Evolutionary conservation across 371 early-diverging fungal species (phyloP), one percentile per base, ranked within the genome.

Genomic region (Apophysomyces sp.): DNA sequence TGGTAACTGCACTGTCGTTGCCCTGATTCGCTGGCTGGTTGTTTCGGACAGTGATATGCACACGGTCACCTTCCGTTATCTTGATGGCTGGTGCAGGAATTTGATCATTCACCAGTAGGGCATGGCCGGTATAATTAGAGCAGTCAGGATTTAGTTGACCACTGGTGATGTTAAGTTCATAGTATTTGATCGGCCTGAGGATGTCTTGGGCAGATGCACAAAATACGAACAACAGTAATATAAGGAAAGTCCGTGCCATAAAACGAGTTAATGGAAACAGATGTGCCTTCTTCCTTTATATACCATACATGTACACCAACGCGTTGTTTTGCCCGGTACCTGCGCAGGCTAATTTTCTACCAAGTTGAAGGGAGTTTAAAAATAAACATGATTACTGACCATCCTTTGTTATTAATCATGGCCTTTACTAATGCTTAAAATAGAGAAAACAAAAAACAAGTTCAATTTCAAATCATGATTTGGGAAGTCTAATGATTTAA

Each of bases 11-110:
- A 26, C 70, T 67, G 5, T 56, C 30, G 21, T 68, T 57, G 13
- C 60, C 66, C 15, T 49, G 15, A n/a, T 13, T 52, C 24, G 54
- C n/a, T 8, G 63, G 51, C 4, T 73, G 31, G 27, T 58, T 62
- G 32, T 85, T 85, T n/a, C 76, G 68, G 15, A 85, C 72, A 13
- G 63, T 61, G 28, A 86, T 57, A 3, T 55, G 58, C 1, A 84
- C 52, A 1, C 55, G 56, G 32, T 83, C 82, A n/a, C 80, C 82
- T 55, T 63, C 63, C 28, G 66, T 71, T 8, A 72, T 78, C 18
- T 32, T 30, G 24, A 86, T 77, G 1, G 62, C n/a, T 28, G 86
- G 83, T 6, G 83, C 86, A 8, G 85, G 85, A 29, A 77, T 64
- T 58, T 80, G 75, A 7, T 72, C 60, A 57, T 86, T 86, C 41